Evolutionary conservation across 2,329 filamentous ascomycete species (phyloP), one percentile per base, ranked within the genome.

Genomic region (Geosmithia flava): DNA sequence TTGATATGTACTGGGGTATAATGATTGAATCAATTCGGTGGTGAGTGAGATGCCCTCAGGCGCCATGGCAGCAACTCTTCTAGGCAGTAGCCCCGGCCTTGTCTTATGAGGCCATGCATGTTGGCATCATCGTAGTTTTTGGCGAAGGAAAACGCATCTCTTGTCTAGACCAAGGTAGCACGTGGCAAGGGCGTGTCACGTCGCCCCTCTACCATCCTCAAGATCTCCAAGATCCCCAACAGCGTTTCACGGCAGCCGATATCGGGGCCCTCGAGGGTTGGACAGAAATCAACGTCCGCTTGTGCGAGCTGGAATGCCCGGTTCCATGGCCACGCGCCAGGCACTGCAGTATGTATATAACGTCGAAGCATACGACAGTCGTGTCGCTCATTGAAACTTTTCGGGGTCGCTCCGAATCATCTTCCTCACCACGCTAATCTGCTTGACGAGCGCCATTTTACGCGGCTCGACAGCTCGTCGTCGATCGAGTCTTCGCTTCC

Each of bases 371-470:
- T 7, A 37, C 33, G 33, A 37, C 33, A 16, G 13, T 37, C 23
- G 23, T 4, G 33, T 37, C 5, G 19, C 23, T 49, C 40, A 49
- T 30, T 39, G 19, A 23, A 49, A 49, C 30, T 44, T 49, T n/a
- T 49, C 48, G 17, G 44, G 48, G 27, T 49, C 48, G 55, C 75
- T 83, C 50, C 76, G 70, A 63, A 88, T 83, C 67, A 88, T 70
- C 59, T 75, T 79, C 54, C 72, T 71, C 56, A 87, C 58, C 11
- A 83, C 75, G 52, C 85, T 80, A 50, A 86, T 80, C 62, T 88
- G 83, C 54, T 79, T 78, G 39, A 78, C 69, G 57, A 87, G 70
- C 44, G 74, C 76, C 56, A 79, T 74, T 57, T 85, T 73, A 58
- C 80, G 78, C 52, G 82, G 65, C 42, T 82, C 78, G 48, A 78